Evolutionary conservation across 1,284 basidiomycete species (phyloP), one percentile per base, ranked within the genome.

Genomic region (Ceratobasidium theobromae): DNA sequence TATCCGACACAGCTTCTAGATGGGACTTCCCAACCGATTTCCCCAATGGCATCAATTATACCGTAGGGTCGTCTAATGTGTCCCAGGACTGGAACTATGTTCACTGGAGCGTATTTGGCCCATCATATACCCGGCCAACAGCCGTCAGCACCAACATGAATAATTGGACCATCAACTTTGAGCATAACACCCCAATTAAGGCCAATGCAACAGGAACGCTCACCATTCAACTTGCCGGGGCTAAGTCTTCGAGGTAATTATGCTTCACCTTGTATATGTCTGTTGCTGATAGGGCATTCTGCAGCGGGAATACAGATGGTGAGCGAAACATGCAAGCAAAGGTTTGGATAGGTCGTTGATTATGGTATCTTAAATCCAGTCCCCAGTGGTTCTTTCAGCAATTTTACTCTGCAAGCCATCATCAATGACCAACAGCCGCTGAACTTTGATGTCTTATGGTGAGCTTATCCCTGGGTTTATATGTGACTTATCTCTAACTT

Each of bases 111-210:
- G 67, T 68, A 2, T 74, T 70, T 46, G 71, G 72, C 12, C 70
- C 69, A 11, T 57, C 66, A 57, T 40, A 51, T 38, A 58, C 18
- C 27, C 28, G 65, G 40, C 45, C 41, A 23, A 27, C 8, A 12
- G 38, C 48, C n/a, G 57, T 53, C 45, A 52, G 52, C 27, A 65
- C 70, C 16, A 69, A 70, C 35, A 65, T 74, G 68, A 73, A 73
- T 65, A 69, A 72, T 32, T 74, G 73, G 73, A 72, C 71, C 0
- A 57, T 74, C 41, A 67, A 66, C 27, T 73, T 71, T 49, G 69
- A 71, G 18, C 49, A 64, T 38, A 49, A 54, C 27, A 43, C 40
- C 14, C 67, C 23, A 9, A 33, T 35, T 1, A 43, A 38, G 25
- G 38, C 48, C 16, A 48, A 25, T 6, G 16, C 45, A 11, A 48